Evolutionary conservation across 2,329 filamentous ascomycete species (phyloP).

Genomic region (Cercospora sp.): DNA sequence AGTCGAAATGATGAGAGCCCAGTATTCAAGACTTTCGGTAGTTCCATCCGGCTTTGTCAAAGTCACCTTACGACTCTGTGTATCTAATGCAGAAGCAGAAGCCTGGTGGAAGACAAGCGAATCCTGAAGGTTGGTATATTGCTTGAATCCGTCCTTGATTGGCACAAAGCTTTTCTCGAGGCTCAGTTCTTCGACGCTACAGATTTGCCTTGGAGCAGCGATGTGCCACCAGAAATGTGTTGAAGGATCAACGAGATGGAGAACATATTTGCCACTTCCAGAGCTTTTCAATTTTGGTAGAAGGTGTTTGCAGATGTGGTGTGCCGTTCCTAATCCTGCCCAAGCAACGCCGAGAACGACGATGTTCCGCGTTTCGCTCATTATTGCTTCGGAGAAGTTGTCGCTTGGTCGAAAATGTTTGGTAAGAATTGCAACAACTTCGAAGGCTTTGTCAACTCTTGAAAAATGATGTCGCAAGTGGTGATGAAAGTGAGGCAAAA

Average conservation of each 20-base stretch:
- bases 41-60: constrained; percentile 40
- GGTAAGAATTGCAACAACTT: no score
- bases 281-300: constrained; percentile 43
- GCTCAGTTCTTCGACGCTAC: constrained; percentile 49
- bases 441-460: neutral
- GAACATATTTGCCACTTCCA: constrained; percentile 46
- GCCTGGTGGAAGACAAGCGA: constrained; percentile 51
- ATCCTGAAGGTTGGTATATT: constrained; percentile 47
- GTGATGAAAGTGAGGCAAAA: neutral
- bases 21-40: constrained; percentile 47
- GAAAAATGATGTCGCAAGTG: neutral
- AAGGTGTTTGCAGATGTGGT: constrained; percentile 56
- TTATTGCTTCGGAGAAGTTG: constrained; percentile 14
- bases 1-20: constrained; percentile 59
- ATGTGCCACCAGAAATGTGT: constrained; percentile 55
- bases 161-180: constrained; percentile 52
- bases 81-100: constrained; percentile 50
- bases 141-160: constrained; percentile 52
- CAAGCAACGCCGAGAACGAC: constrained; percentile 58
- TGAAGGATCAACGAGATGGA: constrained; percentile 57
- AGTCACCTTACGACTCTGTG: constrained; percentile 46
- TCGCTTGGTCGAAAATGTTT: neutral
- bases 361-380: constrained; percentile 46
- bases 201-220: constrained; percentile 55
- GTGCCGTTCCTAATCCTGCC: constrained; percentile 53